Conservation (phyloP, 208 protist genomes). For the Trypanosoma congolense region DNA sequence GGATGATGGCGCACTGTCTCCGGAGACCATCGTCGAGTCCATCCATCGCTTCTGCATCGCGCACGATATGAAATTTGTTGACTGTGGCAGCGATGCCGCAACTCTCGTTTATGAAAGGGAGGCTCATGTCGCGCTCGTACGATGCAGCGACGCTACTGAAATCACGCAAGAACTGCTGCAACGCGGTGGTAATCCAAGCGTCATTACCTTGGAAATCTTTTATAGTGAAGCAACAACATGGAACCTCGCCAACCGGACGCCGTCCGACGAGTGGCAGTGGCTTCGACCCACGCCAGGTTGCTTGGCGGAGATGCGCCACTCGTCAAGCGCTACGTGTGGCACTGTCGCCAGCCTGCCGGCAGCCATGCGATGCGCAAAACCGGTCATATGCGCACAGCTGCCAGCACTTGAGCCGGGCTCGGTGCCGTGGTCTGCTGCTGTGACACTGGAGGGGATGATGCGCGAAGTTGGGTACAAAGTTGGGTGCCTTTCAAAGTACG, state of each 20-base stretch:
- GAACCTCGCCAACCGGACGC: not conserved
- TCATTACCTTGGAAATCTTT: not conserved
- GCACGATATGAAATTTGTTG: not conserved
- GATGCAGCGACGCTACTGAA: not conserved
- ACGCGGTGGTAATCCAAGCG: conserved; percentile 5
- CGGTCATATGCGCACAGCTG: conserved; percentile 2
- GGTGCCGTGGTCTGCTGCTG: conserved; percentile 14
- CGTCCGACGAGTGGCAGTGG: conserved; percentile 21
- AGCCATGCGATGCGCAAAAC: not conserved
- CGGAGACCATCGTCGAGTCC: not conserved
- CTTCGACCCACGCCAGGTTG: conserved; percentile 35
- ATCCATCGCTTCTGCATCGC: conserved; percentile 1
- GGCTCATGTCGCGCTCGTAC: not conserved
- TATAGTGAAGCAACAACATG: not conserved
- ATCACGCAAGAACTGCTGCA: conserved; percentile 24
- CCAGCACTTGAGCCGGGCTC: conserved; percentile 1
- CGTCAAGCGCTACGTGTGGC: too few species aligned
- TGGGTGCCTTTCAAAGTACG: conserved; percentile 57
- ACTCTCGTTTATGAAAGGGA: not conserved
- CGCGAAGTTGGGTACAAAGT: conserved; percentile 59
- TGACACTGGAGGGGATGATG: conserved; percentile 38
- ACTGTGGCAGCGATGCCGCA: conserved; percentile 7
- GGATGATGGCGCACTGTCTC: not conserved
- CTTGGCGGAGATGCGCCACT: conserved; percentile 1
- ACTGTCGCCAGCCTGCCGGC: conserved; percentile 1